Conservation (phyloP, 495 filamentous ascomycete species). For the Lasiosphaeris hirsuta region DNA sequence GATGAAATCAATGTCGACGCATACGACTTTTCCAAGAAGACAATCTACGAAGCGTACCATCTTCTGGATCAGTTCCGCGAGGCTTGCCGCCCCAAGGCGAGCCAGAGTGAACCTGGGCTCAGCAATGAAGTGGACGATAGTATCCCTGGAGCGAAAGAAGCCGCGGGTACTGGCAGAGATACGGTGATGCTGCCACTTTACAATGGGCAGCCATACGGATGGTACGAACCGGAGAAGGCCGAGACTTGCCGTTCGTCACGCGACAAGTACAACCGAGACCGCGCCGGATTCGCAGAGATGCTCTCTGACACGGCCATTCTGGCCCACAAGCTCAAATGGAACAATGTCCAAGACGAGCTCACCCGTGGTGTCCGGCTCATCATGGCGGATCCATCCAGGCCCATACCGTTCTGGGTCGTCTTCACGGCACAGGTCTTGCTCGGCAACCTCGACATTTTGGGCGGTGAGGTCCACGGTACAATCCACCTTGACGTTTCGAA, state of each 20-base stretch:
- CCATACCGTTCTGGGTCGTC: not conserved
- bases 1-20: not conserved
- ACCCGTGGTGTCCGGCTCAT: constrained; percentile 1
- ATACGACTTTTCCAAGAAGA: not conserved
- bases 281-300: not conserved
- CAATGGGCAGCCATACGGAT: not conserved
- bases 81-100: not conserved
- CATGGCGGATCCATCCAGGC: not conserved
- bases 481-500: not conserved
- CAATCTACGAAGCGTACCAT: not conserved
- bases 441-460: not conserved
- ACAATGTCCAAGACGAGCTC: constrained; percentile 4
- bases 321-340: constrained; percentile 1
- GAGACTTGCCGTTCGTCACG: not conserved
- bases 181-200: not conserved
- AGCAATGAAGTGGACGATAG: no score
- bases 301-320: not conserved
- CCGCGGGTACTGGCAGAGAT: no score
- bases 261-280: not conserved
- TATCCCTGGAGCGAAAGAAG: no score
- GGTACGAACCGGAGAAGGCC: not conserved
- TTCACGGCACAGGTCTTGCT: not conserved
- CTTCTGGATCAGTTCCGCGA: not conserved
- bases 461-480: not conserved
- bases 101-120: no score